Percentiles rank a stretch among this genome's conserved stretches.
phyloP scores from a whole-genome alignment of 768 basidiomycete species.

The Chalciporus pseudorubinellus region DNA sequence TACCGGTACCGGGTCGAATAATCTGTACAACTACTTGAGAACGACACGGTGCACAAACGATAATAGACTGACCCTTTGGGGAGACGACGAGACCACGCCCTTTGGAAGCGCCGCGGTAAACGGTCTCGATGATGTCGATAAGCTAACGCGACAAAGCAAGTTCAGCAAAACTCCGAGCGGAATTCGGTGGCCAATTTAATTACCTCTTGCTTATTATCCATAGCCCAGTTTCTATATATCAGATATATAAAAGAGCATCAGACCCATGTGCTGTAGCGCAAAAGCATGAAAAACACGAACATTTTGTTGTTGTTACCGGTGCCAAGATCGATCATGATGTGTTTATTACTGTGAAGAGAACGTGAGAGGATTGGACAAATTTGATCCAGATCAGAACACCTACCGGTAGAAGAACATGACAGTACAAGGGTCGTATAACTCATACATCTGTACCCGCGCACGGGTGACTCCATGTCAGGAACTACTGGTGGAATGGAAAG shows the following conservation, averaged over 20 bases:
- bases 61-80: slow-evolving; percentile 69
- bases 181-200: slow-evolving; percentile 10
- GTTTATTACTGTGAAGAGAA: slow-evolving; percentile 73
- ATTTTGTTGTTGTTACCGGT: slow-evolving; percentile 99
- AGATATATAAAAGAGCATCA: not conserved
- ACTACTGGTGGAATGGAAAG: not conserved
- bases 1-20: slow-evolving; percentile 83
- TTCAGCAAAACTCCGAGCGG: not conserved
- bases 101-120: slow-evolving; percentile 96
- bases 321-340: slow-evolving; percentile 99
- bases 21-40: slow-evolving; percentile 40
- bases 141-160: slow-evolving; percentile 47
- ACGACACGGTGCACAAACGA: not conserved
- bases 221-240: slow-evolving; percentile 88
- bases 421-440: slow-evolving; percentile 94
- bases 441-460: slow-evolving; percentile 77
- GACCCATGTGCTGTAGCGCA: not conserved
- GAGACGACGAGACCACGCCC: slow-evolving; percentile 97
- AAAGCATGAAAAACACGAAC: slow-evolving; percentile 43
- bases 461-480: not conserved
- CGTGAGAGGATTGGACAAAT: not conserved
- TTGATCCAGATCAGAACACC: slow-evolving; percentile 21
- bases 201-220: slow-evolving; percentile 98
- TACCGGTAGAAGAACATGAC: slow-evolving; percentile 99
- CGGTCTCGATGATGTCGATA: slow-evolving; percentile 97